Evolutionary conservation across 2,329 filamentous ascomycete species (phyloP), one percentile per base, ranked within the genome.

Genomic region (Pezizomycotina sp.): DNA sequence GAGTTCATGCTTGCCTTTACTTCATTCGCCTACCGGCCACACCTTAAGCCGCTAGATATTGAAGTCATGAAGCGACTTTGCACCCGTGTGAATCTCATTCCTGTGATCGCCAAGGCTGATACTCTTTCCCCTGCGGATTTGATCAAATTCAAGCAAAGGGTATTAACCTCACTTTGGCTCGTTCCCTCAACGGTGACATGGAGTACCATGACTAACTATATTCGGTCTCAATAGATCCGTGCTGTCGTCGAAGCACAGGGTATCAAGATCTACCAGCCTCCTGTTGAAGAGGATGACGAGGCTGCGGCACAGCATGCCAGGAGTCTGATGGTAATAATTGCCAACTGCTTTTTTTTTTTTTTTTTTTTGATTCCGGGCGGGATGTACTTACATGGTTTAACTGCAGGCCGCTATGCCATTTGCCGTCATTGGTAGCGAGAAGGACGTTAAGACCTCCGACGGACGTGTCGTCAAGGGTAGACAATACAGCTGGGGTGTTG

Each of bases 11-110:
- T 50, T 98, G 89, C 63, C 63, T 98, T 58, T 98, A 98, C 74
- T 98, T 98, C 65, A 95, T 98, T 61, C 77, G 91, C 89, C 89
- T 40, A 98, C 89, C 37, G 91, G 89, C 57, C 89, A 98, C 69
- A 93, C 86, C 52, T 65, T 98, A 98, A 98, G 74, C 89, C 89
- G 42, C 71, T 98, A 47, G 89, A 98, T 59, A 98, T 98, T 55
- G 89, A 98, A 67, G 89, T 98, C 46, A 98, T 98, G 89, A 98
- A 95, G 75, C 78, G 89, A 57, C 72, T 98, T 48, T 92, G 82
- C 69, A 89, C 89, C 42, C 80, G 89, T 57, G 89, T 98, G 60
- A 98, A 98, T 66, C 63, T 98, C 58, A 98, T 98, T 49, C 89
- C 89, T 48, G 89, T 98, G 53, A 80, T 98, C 55, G 89, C 91